A percentile compares a stretch with the other conserved stretches of the same genome.
These are phyloP conservation scores for Cladosporium oxysporum DNA, from an alignment of 2,329 filamentous ascomycete species.

Conservation along the genomic window DNA sequence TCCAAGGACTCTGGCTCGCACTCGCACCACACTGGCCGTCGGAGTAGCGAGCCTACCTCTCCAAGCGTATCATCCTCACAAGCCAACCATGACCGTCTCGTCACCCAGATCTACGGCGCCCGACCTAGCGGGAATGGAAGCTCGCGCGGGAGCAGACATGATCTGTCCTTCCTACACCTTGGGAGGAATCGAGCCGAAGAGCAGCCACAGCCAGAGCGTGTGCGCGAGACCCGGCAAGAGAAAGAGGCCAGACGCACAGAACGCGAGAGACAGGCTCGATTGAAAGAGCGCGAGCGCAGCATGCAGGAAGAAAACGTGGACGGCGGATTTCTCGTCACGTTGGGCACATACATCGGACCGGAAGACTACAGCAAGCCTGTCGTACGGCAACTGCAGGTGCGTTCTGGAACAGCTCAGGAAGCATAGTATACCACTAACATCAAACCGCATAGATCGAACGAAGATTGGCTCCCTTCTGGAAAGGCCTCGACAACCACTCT, in stretches of 20 bases:
- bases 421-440: conserved; percentile 19
- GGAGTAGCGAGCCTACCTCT: conserved; percentile 21
- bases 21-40: conserved; percentile 33
- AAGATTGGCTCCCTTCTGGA: conserved; percentile 91
- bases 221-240: conserved; percentile 88
- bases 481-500: conserved; percentile 84
- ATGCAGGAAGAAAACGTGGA: conserved; percentile 91
- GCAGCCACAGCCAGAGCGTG: conserved; percentile 49
- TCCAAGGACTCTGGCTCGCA: conserved; percentile 43
- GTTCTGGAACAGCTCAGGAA: conserved; percentile 52
- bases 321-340: conserved; percentile 89
- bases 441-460: conserved; percentile 72
- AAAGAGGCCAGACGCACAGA: conserved; percentile 83
- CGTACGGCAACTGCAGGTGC: conserved; percentile 72
- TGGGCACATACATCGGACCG: conserved; percentile 86
- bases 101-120: conserved; percentile 46
- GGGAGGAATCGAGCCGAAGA: conserved; percentile 51
- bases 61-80: conserved; percentile 32
- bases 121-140: conserved; percentile 41
- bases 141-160: conserved; percentile 55
- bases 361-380: conserved; percentile 91
- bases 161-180: conserved; percentile 60
- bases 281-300: conserved; percentile 86
- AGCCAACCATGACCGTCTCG: conserved; percentile 30
- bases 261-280: conserved; percentile 71